phyloP scores from a whole-genome alignment of 148 eudicot species.

The Fagopyrum homotropicum region DNA sequence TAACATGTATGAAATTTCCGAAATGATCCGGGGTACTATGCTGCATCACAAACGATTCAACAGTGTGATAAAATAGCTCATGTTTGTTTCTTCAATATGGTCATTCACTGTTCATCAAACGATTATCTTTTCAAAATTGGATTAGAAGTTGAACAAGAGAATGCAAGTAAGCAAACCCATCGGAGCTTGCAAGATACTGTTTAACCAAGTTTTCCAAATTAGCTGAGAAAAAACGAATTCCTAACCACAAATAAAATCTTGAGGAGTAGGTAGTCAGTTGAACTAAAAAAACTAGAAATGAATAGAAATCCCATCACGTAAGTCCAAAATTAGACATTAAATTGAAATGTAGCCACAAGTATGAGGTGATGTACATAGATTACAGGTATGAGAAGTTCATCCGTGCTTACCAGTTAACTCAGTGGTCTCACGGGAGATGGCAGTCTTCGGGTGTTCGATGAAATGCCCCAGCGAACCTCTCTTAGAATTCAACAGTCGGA shows the following conservation, averaged over 20 bases:
- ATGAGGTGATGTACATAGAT: neutral
- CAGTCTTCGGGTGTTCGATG: neutral
- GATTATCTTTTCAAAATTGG: neutral
- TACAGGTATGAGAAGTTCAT: neutral
- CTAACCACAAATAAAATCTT: neutral
- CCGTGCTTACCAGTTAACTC: conserved; percentile 1
- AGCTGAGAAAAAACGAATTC: conserved; percentile 3
- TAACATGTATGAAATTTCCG: neutral
- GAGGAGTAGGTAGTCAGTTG: conserved; percentile 7
- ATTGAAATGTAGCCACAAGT: neutral
- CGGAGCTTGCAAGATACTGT: conserved; percentile 1
- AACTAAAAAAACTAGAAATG: neutral
- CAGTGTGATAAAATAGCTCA: neutral
- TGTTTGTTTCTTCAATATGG: neutral
- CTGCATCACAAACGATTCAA: neutral
- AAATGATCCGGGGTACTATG: neutral
- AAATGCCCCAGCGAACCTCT: conserved; percentile 4
- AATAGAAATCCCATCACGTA: neutral
- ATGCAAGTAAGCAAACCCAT: neutral
- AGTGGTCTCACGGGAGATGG: neutral
- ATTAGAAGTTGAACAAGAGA: neutral
- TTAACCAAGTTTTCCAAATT: conserved; percentile 7
- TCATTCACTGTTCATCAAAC: neutral
- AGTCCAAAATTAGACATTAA: conserved; percentile 1
- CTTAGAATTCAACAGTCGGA: neutral